Base-by-base conservation (phyloP, 441 rosid species). In the Gossypium gossypioides region DNA sequence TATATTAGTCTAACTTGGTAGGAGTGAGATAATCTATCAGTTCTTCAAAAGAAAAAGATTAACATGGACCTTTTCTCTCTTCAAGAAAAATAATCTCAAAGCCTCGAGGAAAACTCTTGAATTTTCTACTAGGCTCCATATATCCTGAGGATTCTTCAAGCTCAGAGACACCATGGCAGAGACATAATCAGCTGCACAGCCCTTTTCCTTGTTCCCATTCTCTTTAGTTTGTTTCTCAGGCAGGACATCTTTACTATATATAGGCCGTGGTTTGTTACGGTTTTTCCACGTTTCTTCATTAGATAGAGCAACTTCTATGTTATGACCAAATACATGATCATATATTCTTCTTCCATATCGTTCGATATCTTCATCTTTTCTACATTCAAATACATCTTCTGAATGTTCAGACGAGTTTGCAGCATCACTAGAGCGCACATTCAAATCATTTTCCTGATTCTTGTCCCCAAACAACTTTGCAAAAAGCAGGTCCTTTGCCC, bases 271-370 rank as follows among this genome's bases (percentile, higher is more conserved):
- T 69, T 70, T 85, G 74, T 65, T 80, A 46, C 97, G 90, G 59
- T 82, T 92, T 84, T 89, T 95, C 99, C 99, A 95, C 27, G 98
- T 89, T 83, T 95, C 95, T 81, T 91, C 90, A 83, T 92, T 92
- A 76, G 98, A 82, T 82, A 92, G 81, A 74, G 99, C 97, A 32
- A 77, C 77, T 86, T 91, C 95, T 69, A 89, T 92, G 86, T 95
- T 95, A 79, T 83, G 88, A 79, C 99, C 99, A 81, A 95, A 95
- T 27, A 95, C 97, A 50, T 95, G 99, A 83, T 95, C 99, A 76
- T 83, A 95, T 82, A 95, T 91, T 83, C 91, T 89, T 79, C 90
- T 89, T 82, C 95, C 93, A 80, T 95, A 92, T 75, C 84, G 84
- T 73, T 87, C 92, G 66, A 87, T 67, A 77, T 86, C 94, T 83